A percentile compares a stretch with the other conserved stretches of the same genome.
These are phyloP conservation scores for Botrytis byssoidea DNA, from an alignment of 2,329 filamentous ascomycete species.

Conservation along the genomic window DNA sequence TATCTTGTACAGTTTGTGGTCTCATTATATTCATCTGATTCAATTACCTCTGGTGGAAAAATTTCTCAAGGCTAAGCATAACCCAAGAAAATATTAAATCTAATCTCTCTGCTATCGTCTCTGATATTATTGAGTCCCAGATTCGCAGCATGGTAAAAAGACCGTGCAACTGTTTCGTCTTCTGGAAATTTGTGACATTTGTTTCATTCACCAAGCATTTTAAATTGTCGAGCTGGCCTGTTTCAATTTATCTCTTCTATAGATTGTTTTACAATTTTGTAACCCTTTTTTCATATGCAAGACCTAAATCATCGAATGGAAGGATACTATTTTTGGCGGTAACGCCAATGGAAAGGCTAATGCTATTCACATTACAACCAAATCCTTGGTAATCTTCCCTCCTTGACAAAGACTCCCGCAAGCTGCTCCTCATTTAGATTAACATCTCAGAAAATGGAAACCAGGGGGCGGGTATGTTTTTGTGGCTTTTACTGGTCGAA, in stretches of 20 bases:
- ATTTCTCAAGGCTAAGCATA: not conserved
- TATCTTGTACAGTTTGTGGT: not conserved
- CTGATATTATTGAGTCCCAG: not conserved
- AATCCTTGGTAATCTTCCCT: not conserved
- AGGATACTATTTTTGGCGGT: too few relatives aligned
- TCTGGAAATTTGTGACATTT: not conserved
- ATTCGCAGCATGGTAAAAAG: not conserved
- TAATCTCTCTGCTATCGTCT: not conserved
- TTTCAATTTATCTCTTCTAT: not conserved
- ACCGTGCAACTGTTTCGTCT: constrained; percentile 5
- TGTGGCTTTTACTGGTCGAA: not conserved
- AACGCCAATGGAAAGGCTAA: not conserved
- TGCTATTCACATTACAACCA: not conserved
- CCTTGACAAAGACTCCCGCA: not conserved
- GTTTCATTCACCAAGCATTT: not conserved
- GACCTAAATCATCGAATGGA: not conserved
- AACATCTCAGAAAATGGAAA: not conserved
- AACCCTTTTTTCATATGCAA: not conserved
- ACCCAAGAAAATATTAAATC: not conserved
- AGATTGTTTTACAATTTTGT: not conserved
- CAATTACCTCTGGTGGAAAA: not conserved
- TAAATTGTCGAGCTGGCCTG: not conserved
- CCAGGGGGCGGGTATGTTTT: not conserved
- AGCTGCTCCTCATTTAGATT: constrained; percentile 5
- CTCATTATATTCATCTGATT: not conserved